phyloP scores from a whole-genome alignment of 495 filamentous ascomycete genomes.

The Penicillium lividum region DNA sequence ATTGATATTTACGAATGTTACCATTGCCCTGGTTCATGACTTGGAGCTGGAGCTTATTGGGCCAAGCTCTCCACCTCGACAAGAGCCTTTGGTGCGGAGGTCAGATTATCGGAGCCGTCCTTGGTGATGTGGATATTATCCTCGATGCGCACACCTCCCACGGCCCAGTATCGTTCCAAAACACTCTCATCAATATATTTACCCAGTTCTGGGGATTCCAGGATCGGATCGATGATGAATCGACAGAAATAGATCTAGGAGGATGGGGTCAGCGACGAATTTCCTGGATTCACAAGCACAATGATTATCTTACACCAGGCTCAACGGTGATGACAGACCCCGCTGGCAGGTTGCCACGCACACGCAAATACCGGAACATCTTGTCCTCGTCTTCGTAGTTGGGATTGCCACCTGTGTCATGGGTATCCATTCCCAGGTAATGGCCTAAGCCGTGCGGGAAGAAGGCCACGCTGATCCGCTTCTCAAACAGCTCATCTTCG shows the following conservation, averaged over 20 bases:
- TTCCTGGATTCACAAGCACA: background rate
- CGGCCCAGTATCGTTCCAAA: constrained; percentile 81
- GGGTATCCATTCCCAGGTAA: constrained; percentile 92
- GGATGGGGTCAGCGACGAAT: background rate
- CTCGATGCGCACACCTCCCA: constrained; percentile 82
- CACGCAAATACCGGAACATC: constrained; percentile 83
- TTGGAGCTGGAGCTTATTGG: constrained; percentile 10
- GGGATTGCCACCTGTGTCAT: constrained; percentile 85
- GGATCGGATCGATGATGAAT: constrained; percentile 85
- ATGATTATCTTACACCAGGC: constrained; percentile 63
- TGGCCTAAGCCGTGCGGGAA: constrained; percentile 92
- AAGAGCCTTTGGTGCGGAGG: constrained; percentile 69
- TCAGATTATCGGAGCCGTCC: constrained; percentile 77
- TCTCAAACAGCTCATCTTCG: constrained; percentile 69
- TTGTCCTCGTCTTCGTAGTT: constrained; percentile 82
- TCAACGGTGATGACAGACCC: constrained; percentile 87
- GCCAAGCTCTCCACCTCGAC: constrained; percentile 64
- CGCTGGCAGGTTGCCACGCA: constrained; percentile 73
- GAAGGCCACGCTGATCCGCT: constrained; percentile 79
- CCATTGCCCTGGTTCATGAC: background rate
- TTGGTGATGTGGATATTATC: constrained; percentile 78
- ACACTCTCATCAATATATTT: constrained; percentile 74
- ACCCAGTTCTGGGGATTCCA: constrained; percentile 66
- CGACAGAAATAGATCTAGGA: constrained; percentile 83
- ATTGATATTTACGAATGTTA: background rate